phyloP scores from a whole-genome alignment of 2,329 filamentous ascomycete genomes.

The Cytospora piceae region DNA sequence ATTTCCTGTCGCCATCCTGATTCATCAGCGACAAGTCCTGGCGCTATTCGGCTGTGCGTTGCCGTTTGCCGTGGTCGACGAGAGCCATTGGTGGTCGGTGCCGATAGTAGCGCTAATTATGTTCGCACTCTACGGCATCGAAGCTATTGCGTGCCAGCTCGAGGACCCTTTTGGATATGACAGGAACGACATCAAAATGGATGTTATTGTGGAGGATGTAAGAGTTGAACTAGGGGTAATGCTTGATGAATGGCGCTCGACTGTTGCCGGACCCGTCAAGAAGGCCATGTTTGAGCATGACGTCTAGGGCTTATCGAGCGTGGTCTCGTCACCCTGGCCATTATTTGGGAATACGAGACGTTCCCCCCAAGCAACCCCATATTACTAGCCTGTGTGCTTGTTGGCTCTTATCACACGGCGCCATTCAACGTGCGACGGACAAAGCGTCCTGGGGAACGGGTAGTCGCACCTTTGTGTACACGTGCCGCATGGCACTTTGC shows the following conservation, averaged over 20 bases:
- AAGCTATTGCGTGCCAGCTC: constrained; percentile 20
- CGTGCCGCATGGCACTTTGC: not conserved
- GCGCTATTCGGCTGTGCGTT: constrained; percentile 18
- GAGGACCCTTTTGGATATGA: constrained; percentile 22
- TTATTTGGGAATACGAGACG: not conserved
- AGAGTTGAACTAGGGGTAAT: constrained; percentile 20
- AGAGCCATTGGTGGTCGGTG: constrained; percentile 23
- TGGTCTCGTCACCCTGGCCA: not conserved
- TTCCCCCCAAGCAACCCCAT: not conserved
- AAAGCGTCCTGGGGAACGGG: not conserved
- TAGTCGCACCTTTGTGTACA: not conserved
- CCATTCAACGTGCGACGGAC: not conserved
- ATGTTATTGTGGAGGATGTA: constrained; percentile 21
- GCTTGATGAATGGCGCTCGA: constrained; percentile 21
- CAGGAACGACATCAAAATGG: constrained; percentile 22
- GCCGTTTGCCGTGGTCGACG: constrained; percentile 22
- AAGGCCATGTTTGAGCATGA: constrained; percentile 20
- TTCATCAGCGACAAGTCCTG: constrained; percentile 19
- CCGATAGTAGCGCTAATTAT: constrained; percentile 15
- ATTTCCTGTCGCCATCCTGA: constrained; percentile 22
- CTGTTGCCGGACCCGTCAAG: constrained; percentile 16
- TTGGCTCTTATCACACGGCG: not conserved
- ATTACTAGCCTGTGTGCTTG: not conserved
- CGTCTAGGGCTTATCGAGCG: not conserved
- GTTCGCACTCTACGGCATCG: constrained; percentile 19